Conservation (phyloP, 176 grass and related monocot genomes). For the Urochloa ruziziensis region DNA sequence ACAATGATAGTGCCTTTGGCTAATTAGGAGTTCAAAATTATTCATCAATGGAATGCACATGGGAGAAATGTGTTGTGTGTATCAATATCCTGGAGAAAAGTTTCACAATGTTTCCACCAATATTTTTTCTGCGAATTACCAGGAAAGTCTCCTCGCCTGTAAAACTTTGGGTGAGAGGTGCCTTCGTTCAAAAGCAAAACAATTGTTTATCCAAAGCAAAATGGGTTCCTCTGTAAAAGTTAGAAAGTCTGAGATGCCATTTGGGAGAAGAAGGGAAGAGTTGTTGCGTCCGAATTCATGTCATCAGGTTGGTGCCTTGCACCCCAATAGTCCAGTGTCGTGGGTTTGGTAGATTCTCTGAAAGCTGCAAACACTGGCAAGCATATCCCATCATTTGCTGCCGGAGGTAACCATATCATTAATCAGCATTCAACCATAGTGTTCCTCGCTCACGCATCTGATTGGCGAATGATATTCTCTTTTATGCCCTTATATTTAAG, state of each 20-base stretch:
- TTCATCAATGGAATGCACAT: not conserved
- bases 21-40: not conserved
- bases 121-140: too few relatives aligned
- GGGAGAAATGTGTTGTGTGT: not conserved
- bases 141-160: not conserved
- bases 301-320: slow-evolving; percentile 6
- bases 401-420: not conserved
- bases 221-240: not conserved
- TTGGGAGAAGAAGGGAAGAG: not conserved
- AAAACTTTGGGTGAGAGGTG: not conserved
- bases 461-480: not conserved
- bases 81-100: too few relatives aligned
- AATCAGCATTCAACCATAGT: not conserved
- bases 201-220: not conserved
- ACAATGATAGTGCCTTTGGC: not conserved
- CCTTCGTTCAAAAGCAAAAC: not conserved
- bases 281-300: not conserved
- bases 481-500: not conserved
- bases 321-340: not conserved
- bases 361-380: not conserved
- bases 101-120: too few relatives aligned
- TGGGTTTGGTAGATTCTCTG: slow-evolving; percentile 23
- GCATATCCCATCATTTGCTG: not conserved
- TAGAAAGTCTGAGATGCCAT: not conserved
- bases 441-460: not conserved